Evolutionary conservation across 495 filamentous ascomycete genomes (phyloP).

Genomic region (Bryoglossum gracile): DNA sequence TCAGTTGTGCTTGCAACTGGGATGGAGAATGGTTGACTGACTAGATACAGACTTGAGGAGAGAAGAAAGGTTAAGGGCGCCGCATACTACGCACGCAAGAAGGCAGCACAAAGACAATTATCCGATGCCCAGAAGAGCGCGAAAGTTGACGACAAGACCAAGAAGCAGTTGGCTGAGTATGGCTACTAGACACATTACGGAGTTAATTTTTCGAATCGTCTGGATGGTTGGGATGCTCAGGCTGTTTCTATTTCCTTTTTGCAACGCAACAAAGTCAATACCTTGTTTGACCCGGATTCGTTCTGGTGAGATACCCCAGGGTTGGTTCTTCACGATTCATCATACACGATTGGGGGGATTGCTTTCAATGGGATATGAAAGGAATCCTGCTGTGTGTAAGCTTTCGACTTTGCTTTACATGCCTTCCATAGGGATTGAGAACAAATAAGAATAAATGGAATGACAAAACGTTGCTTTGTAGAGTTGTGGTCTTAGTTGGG

Average conservation of each 20-base stretch:
- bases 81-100: slow-evolving; percentile 99
- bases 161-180: slow-evolving; percentile 45
- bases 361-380: slow-evolving; percentile 19
- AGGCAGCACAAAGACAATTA: slow-evolving; percentile 81
- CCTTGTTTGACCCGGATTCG: slow-evolving; percentile 17
- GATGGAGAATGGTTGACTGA: slow-evolving; percentile 10
- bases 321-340: slow-evolving; percentile 18
- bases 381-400: slow-evolving; percentile 24
- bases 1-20: slow-evolving; percentile 42
- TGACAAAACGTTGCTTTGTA: no score
- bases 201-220: slow-evolving; percentile 21
- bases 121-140: slow-evolving; percentile 87
- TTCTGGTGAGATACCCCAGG: slow-evolving; percentile 17
- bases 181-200: slow-evolving; percentile 43
- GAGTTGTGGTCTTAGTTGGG: no score
- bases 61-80: slow-evolving; percentile 97
- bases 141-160: slow-evolving; percentile 66
- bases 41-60: slow-evolving; percentile 77
- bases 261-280: slow-evolving; percentile 20
- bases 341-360: slow-evolving; percentile 19
- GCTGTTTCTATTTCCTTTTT: slow-evolving; percentile 15
- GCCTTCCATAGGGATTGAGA: slow-evolving; percentile 19
- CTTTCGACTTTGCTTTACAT: slow-evolving; percentile 22
- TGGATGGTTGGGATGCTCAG: slow-evolving; percentile 17
- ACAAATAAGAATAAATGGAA: slow-evolving; percentile 18